Conservation (phyloP, 2,329 filamentous ascomycete genomes). For the Diplocarpon mali region DNA sequence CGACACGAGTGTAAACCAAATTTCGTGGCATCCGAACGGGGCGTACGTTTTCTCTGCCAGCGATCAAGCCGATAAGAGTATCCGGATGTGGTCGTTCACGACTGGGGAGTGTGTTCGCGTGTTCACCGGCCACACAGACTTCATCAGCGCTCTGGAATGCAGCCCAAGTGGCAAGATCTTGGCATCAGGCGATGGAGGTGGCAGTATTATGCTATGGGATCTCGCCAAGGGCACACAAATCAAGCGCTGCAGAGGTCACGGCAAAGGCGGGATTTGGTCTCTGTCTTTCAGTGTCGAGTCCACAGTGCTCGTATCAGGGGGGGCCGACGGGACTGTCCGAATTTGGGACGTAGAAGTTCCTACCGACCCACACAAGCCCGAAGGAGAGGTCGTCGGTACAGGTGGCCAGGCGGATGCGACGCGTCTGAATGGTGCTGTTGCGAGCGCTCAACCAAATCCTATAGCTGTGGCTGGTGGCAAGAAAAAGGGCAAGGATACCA, state of each 20-base stretch:
- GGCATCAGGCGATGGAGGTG: conserved; percentile 80
- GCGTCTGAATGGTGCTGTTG: conserved; percentile 30
- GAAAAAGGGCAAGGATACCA: conserved; percentile 84
- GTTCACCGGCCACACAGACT: conserved; percentile 83
- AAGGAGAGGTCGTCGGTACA: conserved; percentile 28
- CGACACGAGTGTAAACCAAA: conserved; percentile 79
- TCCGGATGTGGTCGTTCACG: conserved; percentile 93
- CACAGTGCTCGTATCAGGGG: conserved; percentile 78
- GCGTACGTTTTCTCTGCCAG: conserved; percentile 89
- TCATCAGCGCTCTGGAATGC: conserved; percentile 75
- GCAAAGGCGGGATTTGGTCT: conserved; percentile 86
- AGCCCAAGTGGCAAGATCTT: conserved; percentile 80
- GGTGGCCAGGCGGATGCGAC: conserved; percentile 39
- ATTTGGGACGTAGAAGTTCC: conserved; percentile 83
- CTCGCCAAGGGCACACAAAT: conserved; percentile 73
- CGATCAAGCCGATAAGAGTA: conserved; percentile 73
- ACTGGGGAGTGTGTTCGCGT: conserved; percentile 81
- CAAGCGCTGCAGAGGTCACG: conserved; percentile 90
- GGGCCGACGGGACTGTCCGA: conserved; percentile 84
- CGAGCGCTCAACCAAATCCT: conserved; percentile 24
- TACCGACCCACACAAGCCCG: conserved; percentile 48
- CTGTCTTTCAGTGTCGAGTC: conserved; percentile 91
- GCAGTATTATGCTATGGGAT: conserved; percentile 92
- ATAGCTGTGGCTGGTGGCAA: conserved; percentile 32
- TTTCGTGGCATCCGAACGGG: conserved; percentile 93